A percentile compares a stretch with the other conserved stretches of the same genome.
These are phyloP conservation scores for Vitis hybrid DNA, from an alignment of 177 flowering plant genomes.

Conservation along the genomic window DNA sequence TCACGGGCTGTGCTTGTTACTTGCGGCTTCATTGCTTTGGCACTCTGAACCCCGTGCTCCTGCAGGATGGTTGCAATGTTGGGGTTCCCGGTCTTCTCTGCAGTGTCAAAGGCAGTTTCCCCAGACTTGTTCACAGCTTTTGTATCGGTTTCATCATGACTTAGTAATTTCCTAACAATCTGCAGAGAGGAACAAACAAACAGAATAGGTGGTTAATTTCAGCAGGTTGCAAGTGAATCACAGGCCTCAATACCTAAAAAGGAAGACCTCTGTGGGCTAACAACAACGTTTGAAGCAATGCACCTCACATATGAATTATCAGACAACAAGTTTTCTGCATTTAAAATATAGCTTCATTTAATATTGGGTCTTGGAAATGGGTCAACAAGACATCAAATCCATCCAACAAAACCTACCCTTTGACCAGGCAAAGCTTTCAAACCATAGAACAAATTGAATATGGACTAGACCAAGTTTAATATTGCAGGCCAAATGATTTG, in stretches of 20 bases:
- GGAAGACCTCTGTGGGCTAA: too few species aligned
- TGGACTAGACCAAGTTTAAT: neutral
- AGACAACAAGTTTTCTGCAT: too few species aligned
- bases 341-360: too few species aligned
- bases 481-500: neutral
- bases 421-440: too few species aligned
- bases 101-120: slow-evolving; percentile 91
- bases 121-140: slow-evolving; percentile 59
- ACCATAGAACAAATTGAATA: neutral
- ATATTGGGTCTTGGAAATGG: too few species aligned
- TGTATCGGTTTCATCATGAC: slow-evolving; percentile 42
- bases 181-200: slow-evolving; percentile 29
- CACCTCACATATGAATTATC: too few species aligned
- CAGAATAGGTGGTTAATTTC: neutral
- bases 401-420: too few species aligned
- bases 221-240: too few species aligned
- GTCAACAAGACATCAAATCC: too few species aligned
- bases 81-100: slow-evolving; percentile 61
- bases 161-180: slow-evolving; percentile 68
- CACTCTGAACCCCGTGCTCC: slow-evolving; percentile 65
- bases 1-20: slow-evolving; percentile 58
- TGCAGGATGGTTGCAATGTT: slow-evolving; percentile 45
- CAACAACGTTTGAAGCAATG: too few species aligned
- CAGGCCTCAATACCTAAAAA: too few species aligned
- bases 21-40: slow-evolving; percentile 44